These are phyloP conservation scores for Jackrogersella multiformis DNA, from an alignment of 495 filamentous ascomycete genomes.

Conservation along the genomic window DNA sequence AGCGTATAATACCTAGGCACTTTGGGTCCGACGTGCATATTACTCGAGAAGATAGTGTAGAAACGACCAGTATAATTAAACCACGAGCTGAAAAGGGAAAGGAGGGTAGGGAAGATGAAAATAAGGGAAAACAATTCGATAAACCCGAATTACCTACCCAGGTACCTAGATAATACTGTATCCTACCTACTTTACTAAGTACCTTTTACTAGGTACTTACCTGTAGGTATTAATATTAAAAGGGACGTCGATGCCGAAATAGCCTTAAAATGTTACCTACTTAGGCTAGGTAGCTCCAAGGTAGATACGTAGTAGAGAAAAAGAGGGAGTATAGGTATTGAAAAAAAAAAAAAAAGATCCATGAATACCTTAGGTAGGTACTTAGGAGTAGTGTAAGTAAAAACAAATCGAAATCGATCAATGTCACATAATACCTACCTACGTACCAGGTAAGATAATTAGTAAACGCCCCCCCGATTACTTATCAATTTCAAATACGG, in stretches of 20 bases:
- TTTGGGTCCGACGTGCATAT: constrained; percentile 35
- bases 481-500: constrained; percentile 25
- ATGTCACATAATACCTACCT: constrained; percentile 25
- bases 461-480: constrained; percentile 8
- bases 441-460: no score
- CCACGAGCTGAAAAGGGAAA: constrained; percentile 23
- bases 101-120: background rate
- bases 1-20: constrained; percentile 26
- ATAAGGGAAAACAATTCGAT: constrained; percentile 14
- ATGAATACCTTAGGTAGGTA: no score
- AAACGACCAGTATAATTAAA: constrained; percentile 4
- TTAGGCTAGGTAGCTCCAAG: constrained; percentile 20
- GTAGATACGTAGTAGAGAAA: background rate
- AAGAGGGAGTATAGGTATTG: background rate
- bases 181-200: no score
- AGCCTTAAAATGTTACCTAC: constrained; percentile 34
- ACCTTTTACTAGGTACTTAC: no score
- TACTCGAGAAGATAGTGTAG: constrained; percentile 13
- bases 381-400: background rate
- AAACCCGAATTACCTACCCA: no score
- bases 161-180: no score
- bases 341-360: constrained; percentile 2
- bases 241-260: constrained; percentile 31
- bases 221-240: constrained; percentile 34
- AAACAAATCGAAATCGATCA: background rate